phyloP scores from a whole-genome alignment of 139 green algal genomes.

The Pseudopediastrum boryanum region DNA sequence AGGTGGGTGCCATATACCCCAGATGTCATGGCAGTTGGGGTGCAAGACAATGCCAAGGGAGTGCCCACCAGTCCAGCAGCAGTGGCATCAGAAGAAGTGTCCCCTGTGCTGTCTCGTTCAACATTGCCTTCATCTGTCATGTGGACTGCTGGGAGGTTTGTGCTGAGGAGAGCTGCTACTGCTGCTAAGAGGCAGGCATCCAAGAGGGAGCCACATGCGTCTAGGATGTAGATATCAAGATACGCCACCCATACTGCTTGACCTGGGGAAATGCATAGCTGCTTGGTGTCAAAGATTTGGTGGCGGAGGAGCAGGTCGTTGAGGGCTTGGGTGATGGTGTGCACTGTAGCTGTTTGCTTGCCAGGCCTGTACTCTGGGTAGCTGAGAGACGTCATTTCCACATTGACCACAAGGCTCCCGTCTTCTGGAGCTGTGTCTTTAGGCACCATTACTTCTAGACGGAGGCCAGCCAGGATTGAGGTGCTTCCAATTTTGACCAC shows the following conservation, averaged over 20 bases:
- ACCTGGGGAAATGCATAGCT: conserved; percentile 73
- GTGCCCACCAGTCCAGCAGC: conserved; percentile 10
- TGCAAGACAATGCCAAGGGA: conserved; percentile 11
- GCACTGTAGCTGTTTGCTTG: conserved; percentile 31
- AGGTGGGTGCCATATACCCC: conserved; percentile 54
- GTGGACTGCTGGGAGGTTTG: conserved; percentile 47
- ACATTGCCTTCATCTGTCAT: conserved; percentile 58
- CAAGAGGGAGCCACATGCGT: conserved; percentile 69
- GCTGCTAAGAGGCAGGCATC: conserved; percentile 73
- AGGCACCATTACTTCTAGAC: conserved; percentile 60
- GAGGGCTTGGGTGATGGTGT: conserved; percentile 54
- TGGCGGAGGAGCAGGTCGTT: conserved; percentile 29
- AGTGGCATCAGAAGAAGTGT: neutral
- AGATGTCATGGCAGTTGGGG: conserved; percentile 55
- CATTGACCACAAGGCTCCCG: conserved; percentile 54
- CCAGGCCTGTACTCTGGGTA: conserved; percentile 44
- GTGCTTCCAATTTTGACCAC: conserved; percentile 70
- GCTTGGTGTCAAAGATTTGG: conserved; percentile 41
- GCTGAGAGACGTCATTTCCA: conserved; percentile 74
- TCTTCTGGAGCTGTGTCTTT: conserved; percentile 43
- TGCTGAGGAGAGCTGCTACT: conserved; percentile 58
- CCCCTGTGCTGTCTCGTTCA: conserved; percentile 4
- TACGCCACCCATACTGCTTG: conserved; percentile 63
- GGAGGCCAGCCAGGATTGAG: conserved; percentile 70
- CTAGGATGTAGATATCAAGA: conserved; percentile 78